Evolutionary conservation across 495 filamentous ascomycete genomes (phyloP), one percentile per base, ranked within the genome.

Genomic region (Aspergillus sclerotiicarbonarius): DNA sequence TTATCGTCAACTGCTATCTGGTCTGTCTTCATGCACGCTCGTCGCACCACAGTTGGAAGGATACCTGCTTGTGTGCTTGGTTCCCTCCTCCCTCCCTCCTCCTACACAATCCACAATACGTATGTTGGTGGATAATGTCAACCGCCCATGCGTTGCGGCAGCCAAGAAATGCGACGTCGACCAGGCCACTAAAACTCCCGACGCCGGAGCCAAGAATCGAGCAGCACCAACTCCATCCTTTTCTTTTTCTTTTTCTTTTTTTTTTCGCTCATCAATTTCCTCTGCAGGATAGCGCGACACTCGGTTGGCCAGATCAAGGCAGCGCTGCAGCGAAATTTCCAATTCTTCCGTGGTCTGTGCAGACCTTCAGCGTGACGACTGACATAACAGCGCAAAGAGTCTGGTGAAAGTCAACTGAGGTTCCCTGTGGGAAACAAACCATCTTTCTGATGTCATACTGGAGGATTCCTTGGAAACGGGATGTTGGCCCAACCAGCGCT

Each of bases 281-380:
- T 39, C 44, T 57, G 21, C 20, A 54, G 59, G 15, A 32, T 53
- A 57, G 59, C 31, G 18, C 30, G 48, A 7, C n/a, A 50, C 5
- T 18, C 31, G 19, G 49, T 57, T 44, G 53, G 31, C 19, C 20
- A 16, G 37, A 51, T 37, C 54, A 50, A 57, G 54, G 54, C 32
- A 43, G 20, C 30, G 51, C 59, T 45, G 54, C 44, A 51, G 59
- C 39, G 37, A 44, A 19, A 57, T 51, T 57, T 45, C 35, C 25
- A 48, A 57, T 47, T 31, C 13, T 46, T 20, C 45, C 45, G 29
- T 47, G 33, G 29, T 35, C 54, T 21, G 33, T 48, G 31, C 31
- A 49, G 44, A 35, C 47, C 31, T 32, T 13, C 25, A 50, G 31
- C 47, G 21, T 50, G 47, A 50, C 47, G 47, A 50, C 47, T 32